Base-by-base conservation (phyloP, 192 early-diverging fungal genomes). In the Coemansia sp. region DNA sequence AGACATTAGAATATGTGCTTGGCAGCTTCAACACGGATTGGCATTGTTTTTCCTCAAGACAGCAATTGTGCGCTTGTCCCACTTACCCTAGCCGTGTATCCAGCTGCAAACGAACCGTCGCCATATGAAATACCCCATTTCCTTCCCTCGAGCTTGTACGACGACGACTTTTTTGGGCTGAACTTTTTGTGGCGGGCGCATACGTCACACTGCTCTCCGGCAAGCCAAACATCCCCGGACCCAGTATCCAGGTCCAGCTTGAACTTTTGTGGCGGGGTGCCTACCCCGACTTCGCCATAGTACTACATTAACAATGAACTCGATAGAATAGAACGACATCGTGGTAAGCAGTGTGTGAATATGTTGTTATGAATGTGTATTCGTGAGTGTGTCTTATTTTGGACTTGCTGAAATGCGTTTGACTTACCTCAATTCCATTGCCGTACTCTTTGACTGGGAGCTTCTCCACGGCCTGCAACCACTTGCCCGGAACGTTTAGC, bases 191-290 rank as follows among this genome's bases (percentile, higher is more conserved):
- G 84, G 17, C 56, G 53, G 15, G 38, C 54, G 60, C 85, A 88
- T 15, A 73, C 75, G 5, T 62, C 59, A 23, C 83, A 79, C 56
- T 80, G 70, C 15, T 79, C 78, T 25, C 81, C 83, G 4, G 85
- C 82, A 50, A 88, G 78, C 88, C 88, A 90, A 4, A 89, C 65
- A 68, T 90, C 89, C n/a, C 85, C 85, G 2, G 87, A 89, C 20
- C 89, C 89, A 4, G 89, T 90, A 57, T 90, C 89, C 36, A 90
- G 84, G 59, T 88, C 83, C n/a, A 90, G 73, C 54, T 88, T 88
- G 69, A 90, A 87, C 40, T 72, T 74, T 54, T 89, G 87, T 19
- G 87, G 85, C 41, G 89, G 89, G 10, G 89, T 85, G 11, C 89
- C 89, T 22, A 89, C 78, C 1, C 83, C 73, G 6, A 89, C 86